phyloP scores from a whole-genome alignment of 2,329 filamentous ascomycete species.

The Stylonectria norvegica region DNA sequence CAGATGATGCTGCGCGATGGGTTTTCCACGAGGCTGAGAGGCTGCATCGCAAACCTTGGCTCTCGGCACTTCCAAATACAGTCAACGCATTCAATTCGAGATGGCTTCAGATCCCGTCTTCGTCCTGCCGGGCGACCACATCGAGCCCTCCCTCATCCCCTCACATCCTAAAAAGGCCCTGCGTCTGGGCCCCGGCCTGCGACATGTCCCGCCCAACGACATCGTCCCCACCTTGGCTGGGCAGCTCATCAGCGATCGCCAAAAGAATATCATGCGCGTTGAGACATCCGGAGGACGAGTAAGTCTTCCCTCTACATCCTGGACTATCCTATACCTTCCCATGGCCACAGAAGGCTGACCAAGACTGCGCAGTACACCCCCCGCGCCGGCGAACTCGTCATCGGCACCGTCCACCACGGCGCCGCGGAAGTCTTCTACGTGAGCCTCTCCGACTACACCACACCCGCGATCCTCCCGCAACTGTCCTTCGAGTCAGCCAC shows the following conservation, averaged over 20 bases:
- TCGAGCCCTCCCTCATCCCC: conserved; percentile 65
- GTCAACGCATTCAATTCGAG: conserved; percentile 9
- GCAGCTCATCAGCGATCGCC: conserved; percentile 62
- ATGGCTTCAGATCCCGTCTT: conserved; percentile 60
- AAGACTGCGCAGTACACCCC: conserved; percentile 65
- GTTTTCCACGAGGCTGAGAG: conserved; percentile 10
- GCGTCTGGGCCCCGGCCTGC: conserved; percentile 79
- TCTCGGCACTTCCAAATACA: not conserved
- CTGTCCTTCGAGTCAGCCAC: conserved; percentile 90
- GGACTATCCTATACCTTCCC: not conserved
- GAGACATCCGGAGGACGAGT: conserved; percentile 69
- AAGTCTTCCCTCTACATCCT: conserved; percentile 12
- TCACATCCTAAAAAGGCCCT: conserved; percentile 66
- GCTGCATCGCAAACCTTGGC: conserved; percentile 5
- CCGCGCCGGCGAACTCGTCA: conserved; percentile 76
- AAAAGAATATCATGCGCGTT: conserved; percentile 76
- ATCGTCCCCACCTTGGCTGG: conserved; percentile 67
- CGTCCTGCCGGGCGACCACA: conserved; percentile 77
- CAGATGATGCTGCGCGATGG: conserved; percentile 1
- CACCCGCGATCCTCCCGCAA: conserved; percentile 71
- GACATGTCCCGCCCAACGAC: conserved; percentile 72
- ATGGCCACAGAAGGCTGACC: not conserved
- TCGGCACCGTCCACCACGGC: conserved; percentile 78
- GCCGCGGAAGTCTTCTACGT: conserved; percentile 77
- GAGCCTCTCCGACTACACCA: conserved; percentile 63